Evolutionary conservation across 495 filamentous ascomycete species (phyloP), one percentile per base, ranked within the genome.

Genomic region (Hypoxylon rickii): DNA sequence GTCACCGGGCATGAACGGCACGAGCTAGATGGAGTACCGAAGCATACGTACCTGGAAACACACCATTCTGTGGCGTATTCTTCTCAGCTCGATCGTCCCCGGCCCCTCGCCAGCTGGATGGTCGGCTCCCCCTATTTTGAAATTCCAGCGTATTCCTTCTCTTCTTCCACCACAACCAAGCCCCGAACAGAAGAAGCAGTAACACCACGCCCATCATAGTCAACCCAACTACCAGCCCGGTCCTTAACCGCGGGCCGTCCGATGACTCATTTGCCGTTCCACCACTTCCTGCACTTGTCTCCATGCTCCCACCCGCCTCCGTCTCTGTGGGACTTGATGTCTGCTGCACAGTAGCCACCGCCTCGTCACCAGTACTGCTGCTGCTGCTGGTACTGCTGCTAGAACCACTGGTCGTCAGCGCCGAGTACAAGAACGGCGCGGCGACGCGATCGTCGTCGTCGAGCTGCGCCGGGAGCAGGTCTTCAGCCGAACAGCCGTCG

Each of bases 401-500:
- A 29, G 24, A 4, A 29, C 24, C 10, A 13, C 34, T 16, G 13
- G 13, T 4, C 13, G 5, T 1, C 18, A 37, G 11, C 5, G 18
- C 20, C 12, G 36, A 38, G 8, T 20, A n/a, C 13, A 61, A 15
- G 11, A 61, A 61, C 21, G 50, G 39, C 17, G 26, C 22, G 17
- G 56, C 51, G 37, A 45, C 39, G 4, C 22, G 18, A 3, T 39
- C 17, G 19, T 58, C 48, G 17, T 65, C 52, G 24, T 52, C 52
- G 12, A 58, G 46, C 20, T 29, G 33, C 7, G 58, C 58, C 1
- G 52, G 43, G 17, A 62, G 48, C 16, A 74, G 54, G 13, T 61
- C 41, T 1, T 47, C 48, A 1, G 21, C 33, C 16, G 62, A 41
- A 40, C 71, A 74, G 1, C 62, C 64, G 2, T 29, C 49, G 1